phyloP scores from a whole-genome alignment of 2,329 filamentous ascomycete species.

The Ophiognomonia clavigignenti-juglandacearum region DNA sequence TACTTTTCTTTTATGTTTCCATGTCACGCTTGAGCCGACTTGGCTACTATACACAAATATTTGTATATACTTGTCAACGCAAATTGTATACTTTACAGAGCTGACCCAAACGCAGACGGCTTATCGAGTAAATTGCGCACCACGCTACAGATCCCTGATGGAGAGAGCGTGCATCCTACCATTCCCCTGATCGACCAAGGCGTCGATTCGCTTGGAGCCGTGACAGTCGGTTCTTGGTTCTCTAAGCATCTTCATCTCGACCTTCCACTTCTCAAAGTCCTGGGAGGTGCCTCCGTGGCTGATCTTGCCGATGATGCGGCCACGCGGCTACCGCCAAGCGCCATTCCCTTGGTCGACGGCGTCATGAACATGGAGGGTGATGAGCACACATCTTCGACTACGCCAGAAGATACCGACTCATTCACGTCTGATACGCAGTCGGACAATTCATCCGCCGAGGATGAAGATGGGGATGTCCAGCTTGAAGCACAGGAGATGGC shows the following conservation, averaged over 20 bases:
- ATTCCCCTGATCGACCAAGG: background rate
- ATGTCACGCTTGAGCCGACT: too few relatives aligned
- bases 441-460: too few relatives aligned
- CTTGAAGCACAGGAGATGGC: too few relatives aligned
- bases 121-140: conserved; percentile 3
- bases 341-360: background rate
- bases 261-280: conserved; percentile 1
- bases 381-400: too few relatives aligned
- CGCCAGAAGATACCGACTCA: too few relatives aligned
- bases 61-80: background rate
- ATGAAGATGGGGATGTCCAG: too few relatives aligned
- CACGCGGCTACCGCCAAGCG: background rate
- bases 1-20: too few relatives aligned
- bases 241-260: background rate
- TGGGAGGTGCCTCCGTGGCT: background rate
- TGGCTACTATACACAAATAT: too few relatives aligned
- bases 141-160: background rate
- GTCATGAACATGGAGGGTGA: too few relatives aligned
- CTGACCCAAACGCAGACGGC: background rate
- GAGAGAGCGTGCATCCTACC: background rate
- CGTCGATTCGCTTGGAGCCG: background rate
- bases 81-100: background rate
- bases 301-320: background rate
- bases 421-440: too few relatives aligned
- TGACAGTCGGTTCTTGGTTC: conserved; percentile 2